A percentile compares a stretch with the other conserved stretches of the same genome.
Evolutionary conservation across 2,329 filamentous ascomycete species (phyloP).

Genomic region (Xylaria arbuscula): DNA sequence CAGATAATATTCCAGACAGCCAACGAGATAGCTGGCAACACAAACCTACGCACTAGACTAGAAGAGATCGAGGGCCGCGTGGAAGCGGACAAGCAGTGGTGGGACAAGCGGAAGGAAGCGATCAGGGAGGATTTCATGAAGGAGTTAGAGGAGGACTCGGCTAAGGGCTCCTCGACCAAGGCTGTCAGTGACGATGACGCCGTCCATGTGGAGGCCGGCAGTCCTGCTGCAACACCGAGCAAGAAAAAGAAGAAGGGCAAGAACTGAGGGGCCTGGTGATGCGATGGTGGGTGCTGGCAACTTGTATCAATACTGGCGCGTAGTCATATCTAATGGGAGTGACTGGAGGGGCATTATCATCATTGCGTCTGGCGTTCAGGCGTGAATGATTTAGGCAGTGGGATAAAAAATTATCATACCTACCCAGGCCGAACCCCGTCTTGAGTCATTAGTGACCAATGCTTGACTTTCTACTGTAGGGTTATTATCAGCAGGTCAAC

Average conservation of each 20-base stretch:
- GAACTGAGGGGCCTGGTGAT: slow-evolving; percentile 58
- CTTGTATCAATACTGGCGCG: slow-evolving; percentile 34
- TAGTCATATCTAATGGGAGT: slow-evolving; percentile 31
- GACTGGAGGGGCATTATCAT: slow-evolving; percentile 31
- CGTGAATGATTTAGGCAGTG: slow-evolving; percentile 20
- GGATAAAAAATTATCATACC: slow-evolving; percentile 34
- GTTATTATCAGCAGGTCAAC: background rate
- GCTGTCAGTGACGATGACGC: slow-evolving; percentile 75
- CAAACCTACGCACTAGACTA: slow-evolving; percentile 77
- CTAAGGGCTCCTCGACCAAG: slow-evolving; percentile 52
- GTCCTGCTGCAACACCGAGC: slow-evolving; percentile 50
- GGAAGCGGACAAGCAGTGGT: slow-evolving; percentile 85
- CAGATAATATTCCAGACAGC: slow-evolving; percentile 96
- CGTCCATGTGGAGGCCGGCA: slow-evolving; percentile 76
- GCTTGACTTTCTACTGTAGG: background rate
- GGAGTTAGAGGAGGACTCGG: slow-evolving; percentile 75
- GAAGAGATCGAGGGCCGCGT: slow-evolving; percentile 79
- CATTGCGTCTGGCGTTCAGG: slow-evolving; percentile 46
- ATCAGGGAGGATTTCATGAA: slow-evolving; percentile 85
- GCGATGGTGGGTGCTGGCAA: slow-evolving; percentile 8
- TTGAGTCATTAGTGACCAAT: slow-evolving; percentile 16
- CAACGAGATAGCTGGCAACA: slow-evolving; percentile 93
- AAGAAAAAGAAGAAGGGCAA: slow-evolving; percentile 73
- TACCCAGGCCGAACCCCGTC: background rate
- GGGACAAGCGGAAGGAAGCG: slow-evolving; percentile 82